Conservation (phyloP, 2,329 filamentous ascomycete genomes). For the Pseudogymnoascus pannorum region DNA sequence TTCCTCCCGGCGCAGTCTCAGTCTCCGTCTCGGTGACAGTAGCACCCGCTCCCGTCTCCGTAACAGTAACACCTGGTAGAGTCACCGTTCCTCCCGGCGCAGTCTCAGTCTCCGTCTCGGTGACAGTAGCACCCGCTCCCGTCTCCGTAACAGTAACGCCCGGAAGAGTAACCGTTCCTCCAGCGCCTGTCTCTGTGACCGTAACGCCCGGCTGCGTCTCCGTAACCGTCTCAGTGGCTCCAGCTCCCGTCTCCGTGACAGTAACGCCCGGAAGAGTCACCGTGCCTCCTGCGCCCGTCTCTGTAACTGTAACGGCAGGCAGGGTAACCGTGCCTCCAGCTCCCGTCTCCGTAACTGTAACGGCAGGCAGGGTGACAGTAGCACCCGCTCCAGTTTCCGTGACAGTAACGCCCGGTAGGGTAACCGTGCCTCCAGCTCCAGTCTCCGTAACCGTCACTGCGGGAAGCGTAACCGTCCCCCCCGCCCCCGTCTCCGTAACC, state of each 20-base stretch:
- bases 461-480: background rate
- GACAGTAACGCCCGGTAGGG: background rate
- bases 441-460: background rate
- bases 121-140: background rate
- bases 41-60: background rate
- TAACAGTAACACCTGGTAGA: too few species aligned
- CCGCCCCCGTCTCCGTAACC: background rate
- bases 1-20: too few species aligned
- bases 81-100: too few species aligned
- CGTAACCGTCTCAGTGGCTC: too few species aligned
- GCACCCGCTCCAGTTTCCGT: background rate
- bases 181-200: background rate
- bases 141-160: conserved; percentile 17
- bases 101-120: background rate
- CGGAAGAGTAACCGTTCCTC: too few species aligned
- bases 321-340: background rate
- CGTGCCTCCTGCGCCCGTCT: background rate
- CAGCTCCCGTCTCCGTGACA: too few species aligned
- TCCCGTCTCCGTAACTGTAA: background rate
- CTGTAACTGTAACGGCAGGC: background rate
- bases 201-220: background rate
- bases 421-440: background rate
- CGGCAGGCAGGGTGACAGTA: too few species aligned
- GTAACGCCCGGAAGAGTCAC: too few species aligned
- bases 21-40: too few species aligned